These are phyloP conservation scores for Plantago ovata DNA, from an alignment of 257 asterid genomes.

Conservation along the genomic window DNA sequence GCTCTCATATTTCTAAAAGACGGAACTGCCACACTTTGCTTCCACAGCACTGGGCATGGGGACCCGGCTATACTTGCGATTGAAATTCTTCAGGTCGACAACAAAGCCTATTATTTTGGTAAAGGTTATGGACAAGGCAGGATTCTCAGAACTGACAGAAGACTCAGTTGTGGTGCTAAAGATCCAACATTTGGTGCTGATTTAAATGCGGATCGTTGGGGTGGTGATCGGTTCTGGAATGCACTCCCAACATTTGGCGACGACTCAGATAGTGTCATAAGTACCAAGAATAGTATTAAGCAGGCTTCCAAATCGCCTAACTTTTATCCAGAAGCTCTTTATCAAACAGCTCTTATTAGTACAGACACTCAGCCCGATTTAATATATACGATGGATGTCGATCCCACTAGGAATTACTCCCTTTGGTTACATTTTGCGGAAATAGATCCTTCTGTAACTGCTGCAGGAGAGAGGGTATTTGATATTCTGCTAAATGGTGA, in stretches of 20 bases:
- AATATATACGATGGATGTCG: conserved; percentile 70
- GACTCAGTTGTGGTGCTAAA: conserved; percentile 69
- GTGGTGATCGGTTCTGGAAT: conserved; percentile 94
- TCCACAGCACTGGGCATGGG: conserved; percentile 97
- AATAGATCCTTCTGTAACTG: conserved; percentile 66
- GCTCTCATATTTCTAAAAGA: conserved; percentile 75
- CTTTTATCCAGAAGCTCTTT: conserved; percentile 82
- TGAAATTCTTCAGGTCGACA: conserved; percentile 86
- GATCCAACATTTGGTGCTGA: conserved; percentile 66
- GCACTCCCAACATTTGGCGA: conserved; percentile 51
- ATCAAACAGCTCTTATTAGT: conserved; percentile 67
- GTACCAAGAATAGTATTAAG: conserved; percentile 42
- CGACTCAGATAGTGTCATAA: conserved; percentile 39
- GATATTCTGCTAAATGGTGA: conserved; percentile 74
- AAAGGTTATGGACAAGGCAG: conserved; percentile 71
- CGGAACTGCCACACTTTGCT: conserved; percentile 85
- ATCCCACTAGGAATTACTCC: conserved; percentile 77
- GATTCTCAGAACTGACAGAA: conserved; percentile 69
- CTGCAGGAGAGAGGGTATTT: conserved; percentile 73
- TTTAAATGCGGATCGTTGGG: conserved; percentile 75
- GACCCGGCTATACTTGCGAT: conserved; percentile 90
- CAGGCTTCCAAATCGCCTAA: conserved; percentile 63
- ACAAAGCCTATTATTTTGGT: conserved; percentile 69
- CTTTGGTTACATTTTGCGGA: conserved; percentile 97
- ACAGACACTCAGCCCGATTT: conserved; percentile 59